These are phyloP conservation scores for Postia placenta DNA, from an alignment of 768 basidiomycete species.

Conservation along the genomic window DNA sequence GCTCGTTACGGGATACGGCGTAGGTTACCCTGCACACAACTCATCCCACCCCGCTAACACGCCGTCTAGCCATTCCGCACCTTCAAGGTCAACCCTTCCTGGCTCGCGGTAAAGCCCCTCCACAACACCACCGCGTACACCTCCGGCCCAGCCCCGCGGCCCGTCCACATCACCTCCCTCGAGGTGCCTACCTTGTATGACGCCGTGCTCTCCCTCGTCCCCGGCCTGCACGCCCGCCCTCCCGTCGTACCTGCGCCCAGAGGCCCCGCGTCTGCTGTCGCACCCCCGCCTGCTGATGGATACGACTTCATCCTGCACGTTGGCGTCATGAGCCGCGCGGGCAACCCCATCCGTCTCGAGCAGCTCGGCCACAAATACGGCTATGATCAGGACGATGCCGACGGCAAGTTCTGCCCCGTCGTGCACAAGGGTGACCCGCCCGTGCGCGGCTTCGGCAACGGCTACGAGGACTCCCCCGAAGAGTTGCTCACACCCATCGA, in stretches of 20 bases:
- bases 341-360: slow-evolving; percentile 57
- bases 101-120: slow-evolving; percentile 60
- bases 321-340: slow-evolving; percentile 62
- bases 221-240: slow-evolving; percentile 55
- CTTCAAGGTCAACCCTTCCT: slow-evolving; percentile 51
- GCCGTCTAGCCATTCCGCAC: slow-evolving; percentile 16
- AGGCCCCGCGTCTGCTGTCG: slow-evolving; percentile 30
- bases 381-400: slow-evolving; percentile 63
- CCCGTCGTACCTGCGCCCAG: slow-evolving; percentile 40
- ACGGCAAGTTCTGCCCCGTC: slow-evolving; percentile 47
- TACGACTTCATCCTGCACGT: slow-evolving; percentile 71
- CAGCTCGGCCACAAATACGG: slow-evolving; percentile 58
- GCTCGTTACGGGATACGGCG: slow-evolving; percentile 49
- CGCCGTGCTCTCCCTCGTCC: slow-evolving; percentile 49
- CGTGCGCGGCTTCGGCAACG: slow-evolving; percentile 25
- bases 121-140: slow-evolving; percentile 49
- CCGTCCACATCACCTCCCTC: slow-evolving; percentile 55
- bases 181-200: slow-evolving; percentile 56
- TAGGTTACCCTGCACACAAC: slow-evolving; percentile 23
- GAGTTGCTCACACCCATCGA: slow-evolving; percentile 55
- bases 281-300: slow-evolving; percentile 39
- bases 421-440: slow-evolving; percentile 14
- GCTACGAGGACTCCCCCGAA: slow-evolving; percentile 50
- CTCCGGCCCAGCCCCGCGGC: slow-evolving; percentile 17
- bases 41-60: background rate